Conservation (phyloP, 2,329 filamentous ascomycete genomes). For the Arthrobotrys sphaeroides region DNA sequence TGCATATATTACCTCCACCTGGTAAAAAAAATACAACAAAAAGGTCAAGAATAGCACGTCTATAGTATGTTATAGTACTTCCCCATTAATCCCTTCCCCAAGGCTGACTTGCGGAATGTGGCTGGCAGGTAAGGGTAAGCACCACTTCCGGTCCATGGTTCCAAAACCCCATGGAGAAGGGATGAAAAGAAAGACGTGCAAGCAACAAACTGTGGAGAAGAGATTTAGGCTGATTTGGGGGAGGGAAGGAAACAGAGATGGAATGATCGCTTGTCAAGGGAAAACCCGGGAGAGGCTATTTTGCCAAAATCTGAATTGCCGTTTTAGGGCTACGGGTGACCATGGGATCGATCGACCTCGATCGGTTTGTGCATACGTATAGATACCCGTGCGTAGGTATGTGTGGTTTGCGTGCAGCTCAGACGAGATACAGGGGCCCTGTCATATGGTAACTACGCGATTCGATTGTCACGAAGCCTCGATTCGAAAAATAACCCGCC, state of each 20-base stretch:
- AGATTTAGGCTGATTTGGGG: neutral
- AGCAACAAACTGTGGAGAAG: conserved; percentile 2
- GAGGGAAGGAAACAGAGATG: neutral
- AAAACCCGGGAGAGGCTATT: neutral
- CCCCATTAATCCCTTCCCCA: too few species aligned
- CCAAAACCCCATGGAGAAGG: neutral
- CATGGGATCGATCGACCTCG: conserved; percentile 1
- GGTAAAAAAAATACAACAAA: neutral
- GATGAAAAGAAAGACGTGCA: neutral
- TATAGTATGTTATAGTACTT: too few species aligned
- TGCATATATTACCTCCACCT: neutral
- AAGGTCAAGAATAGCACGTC: neutral
- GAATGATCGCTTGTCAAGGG: too few species aligned
- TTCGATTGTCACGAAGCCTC: neutral
- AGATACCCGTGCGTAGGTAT: too few species aligned
- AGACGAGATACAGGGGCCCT: neutral
- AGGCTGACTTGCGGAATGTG: conserved; percentile 11
- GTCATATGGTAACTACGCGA: neutral
- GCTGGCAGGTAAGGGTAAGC: neutral
- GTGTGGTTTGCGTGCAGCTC: too few species aligned
- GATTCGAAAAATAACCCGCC: neutral
- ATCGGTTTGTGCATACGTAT: neutral
- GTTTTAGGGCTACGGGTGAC: neutral
- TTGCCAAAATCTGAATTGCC: conserved; percentile 2
- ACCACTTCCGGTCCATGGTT: neutral